A percentile compares a stretch with the other conserved stretches of the same genome.
phyloP scores from a whole-genome alignment of 2,329 filamentous ascomycete genomes.

The Cladosporium phlei region DNA sequence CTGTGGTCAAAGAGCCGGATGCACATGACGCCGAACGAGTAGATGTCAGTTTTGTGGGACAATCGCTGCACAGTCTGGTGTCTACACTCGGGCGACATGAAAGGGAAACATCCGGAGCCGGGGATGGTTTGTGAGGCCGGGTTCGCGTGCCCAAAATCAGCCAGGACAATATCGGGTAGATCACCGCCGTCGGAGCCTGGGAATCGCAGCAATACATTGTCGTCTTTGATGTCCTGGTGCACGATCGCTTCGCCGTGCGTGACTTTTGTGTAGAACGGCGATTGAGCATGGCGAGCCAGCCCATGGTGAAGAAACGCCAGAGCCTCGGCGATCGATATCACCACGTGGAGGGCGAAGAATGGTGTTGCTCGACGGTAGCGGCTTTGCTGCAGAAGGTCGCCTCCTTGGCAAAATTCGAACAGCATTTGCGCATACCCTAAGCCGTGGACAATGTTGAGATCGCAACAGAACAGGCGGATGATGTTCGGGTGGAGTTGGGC shows the following conservation, averaged over 20 bases:
- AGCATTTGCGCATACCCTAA: background rate
- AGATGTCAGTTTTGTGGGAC: background rate
- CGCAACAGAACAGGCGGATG: background rate
- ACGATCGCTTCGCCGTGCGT: background rate
- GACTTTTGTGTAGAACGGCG: background rate
- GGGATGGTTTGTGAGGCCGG: background rate
- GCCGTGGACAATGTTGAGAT: background rate
- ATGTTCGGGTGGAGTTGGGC: background rate
- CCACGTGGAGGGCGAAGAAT: conserved; percentile 5
- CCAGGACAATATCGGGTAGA: conserved; percentile 1
- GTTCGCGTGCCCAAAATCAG: background rate
- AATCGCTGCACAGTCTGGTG: background rate
- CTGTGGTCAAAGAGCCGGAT: background rate
- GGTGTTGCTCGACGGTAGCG: background rate
- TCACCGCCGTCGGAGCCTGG: background rate
- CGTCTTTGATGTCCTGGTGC: background rate
- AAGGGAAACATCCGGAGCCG: too few relatives aligned
- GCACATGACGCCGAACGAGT: background rate
- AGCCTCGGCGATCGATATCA: background rate
- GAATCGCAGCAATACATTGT: background rate
- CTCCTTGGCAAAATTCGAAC: conserved; percentile 4
- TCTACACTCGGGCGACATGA: background rate
- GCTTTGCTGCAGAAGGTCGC: background rate
- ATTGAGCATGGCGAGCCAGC: background rate
- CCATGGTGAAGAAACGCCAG: conserved; percentile 6